Evolutionary conservation across 257 asterid genomes (phyloP).

Genomic region (Agastache rugosa): DNA sequence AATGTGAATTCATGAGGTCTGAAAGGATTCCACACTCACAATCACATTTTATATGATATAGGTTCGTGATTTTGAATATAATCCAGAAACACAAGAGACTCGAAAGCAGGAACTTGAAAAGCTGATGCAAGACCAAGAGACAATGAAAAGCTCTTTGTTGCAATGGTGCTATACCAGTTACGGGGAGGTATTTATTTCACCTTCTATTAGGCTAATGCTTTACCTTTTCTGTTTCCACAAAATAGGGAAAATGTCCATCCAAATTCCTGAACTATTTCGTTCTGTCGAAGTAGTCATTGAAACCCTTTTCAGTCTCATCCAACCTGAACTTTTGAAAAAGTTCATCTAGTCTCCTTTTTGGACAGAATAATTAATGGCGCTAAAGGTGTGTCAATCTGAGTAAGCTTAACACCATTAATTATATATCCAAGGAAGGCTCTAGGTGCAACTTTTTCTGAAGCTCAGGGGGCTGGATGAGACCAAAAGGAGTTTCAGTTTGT

Average conservation of each 20-base stretch:
- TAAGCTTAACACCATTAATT: background rate
- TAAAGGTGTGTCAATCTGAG: background rate
- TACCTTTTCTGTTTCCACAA: background rate
- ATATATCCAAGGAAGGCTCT: background rate
- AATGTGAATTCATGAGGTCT: conserved; percentile 7
- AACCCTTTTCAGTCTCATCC: background rate
- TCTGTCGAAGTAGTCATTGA: background rate
- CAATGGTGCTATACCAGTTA: conserved; percentile 90
- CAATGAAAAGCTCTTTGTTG: conserved; percentile 73
- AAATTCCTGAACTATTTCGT: background rate
- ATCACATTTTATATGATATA: conserved; percentile 39
- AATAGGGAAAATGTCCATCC: background rate
- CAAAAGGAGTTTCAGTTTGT: background rate
- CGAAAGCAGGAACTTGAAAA: conserved; percentile 80
- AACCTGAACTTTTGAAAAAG: background rate
- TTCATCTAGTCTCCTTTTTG: background rate
- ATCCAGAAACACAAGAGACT: conserved; percentile 72
- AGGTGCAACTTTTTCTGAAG: background rate
- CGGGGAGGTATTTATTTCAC: conserved; percentile 68
- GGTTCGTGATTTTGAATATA: conserved; percentile 86
- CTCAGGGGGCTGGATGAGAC: background rate
- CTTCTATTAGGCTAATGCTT: conserved; percentile 20
- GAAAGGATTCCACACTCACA: conserved; percentile 30
- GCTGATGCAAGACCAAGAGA: conserved; percentile 74
- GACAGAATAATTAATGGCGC: background rate